Evolutionary conservation across 441 rosid species (phyloP), one percentile per base, ranked within the genome.

Genomic region (Biscutella laevigata): DNA sequence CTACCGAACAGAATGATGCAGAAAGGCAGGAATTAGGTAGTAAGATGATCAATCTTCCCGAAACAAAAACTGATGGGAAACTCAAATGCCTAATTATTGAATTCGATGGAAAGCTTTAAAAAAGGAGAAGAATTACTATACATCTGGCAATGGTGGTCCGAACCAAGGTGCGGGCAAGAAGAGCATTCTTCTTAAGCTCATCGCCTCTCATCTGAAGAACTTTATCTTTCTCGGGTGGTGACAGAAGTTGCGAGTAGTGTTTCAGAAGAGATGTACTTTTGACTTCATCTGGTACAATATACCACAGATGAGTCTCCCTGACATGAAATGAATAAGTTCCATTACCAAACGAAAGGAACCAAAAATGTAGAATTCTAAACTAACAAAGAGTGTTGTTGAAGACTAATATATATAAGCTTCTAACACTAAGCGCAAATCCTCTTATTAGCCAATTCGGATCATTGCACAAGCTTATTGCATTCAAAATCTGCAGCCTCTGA

Each of bases 231-330:
- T 91, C 96, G 3, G 30, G 7, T 10, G 86, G 83, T 9, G 95
- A 74, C 12, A 88, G 65, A 72, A 91, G 70, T 22, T 77, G 77
- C 55, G 71, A 74, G 60, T 91, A 88, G 1, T 59, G 74, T 27
- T 62, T 71, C 28, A 91, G 42, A 59, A 91, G 86, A 33, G 83
- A 67, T 7, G 36, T 48, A 51, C 78, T 66, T 42, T 67, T 82
- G 57, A 88, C 83, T 69, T 91, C 94, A 58, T 80, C 82, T 4
- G 96, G 91, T 15, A 75, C 17, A 12, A 80, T 44, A 71, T 76
- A 85, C 96, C 96, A 88, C 41, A 85, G 49, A 66, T 88, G 96
- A 24, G 96, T 74, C 70, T 83, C 95, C 84, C 95, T 87, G n/a
- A 26, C 10, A 62, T 24, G 24, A 9, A 54, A 34, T 4, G 5